Base-by-base conservation (phyloP, 805 yeast genomes). In the Pichia gijzeniarum region DNA sequence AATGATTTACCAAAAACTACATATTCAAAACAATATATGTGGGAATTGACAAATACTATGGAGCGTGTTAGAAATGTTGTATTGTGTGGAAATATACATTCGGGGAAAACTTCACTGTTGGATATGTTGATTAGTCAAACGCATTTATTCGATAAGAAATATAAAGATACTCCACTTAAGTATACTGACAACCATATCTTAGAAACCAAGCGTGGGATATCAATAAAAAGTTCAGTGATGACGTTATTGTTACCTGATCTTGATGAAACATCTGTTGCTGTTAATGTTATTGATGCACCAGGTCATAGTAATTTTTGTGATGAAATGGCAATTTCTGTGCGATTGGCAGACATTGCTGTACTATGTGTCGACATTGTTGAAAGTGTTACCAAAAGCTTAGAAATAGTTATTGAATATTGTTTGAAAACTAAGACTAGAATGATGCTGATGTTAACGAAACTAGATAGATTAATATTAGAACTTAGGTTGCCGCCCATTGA, bases 261-360 rank as follows among this genome's bases (percentile, higher is more conserved):
- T 25, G 63, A 60, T 13, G 75, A 70, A 1, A 77, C 74, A 49
- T 81, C 95, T 0, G 63, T 67, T 16, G 76, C 77, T 0, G 55
- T 81, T 18, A 86, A 84, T 56, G 50, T 90, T 1, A 52, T 88
- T 1, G 99, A 95, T 56, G 70, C 95, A 0, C 99, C 99, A 0
- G 99, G 99, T 0, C 98, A 93, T 62, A 74, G 77, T 0, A 82
- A 88, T 57, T 93, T 93, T 57, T 65, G 71, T 25, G 96, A 88
- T 58, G 97, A 93, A 53, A 64, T 78, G 4, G 71, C 77, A 0
- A 72, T 76, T 0, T 74, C 85, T 0, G 61, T 80, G 9, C 61
- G 76, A 19, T 68, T 81, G 0, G 73, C 75, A 0, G 97, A 93
- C 51, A 77, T 82, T 2, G 77, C 77, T 0, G 65, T 82, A 0